These are phyloP conservation scores for Xerocomus potaroensis DNA, from an alignment of 768 basidiomycete species.

Conservation along the genomic window DNA sequence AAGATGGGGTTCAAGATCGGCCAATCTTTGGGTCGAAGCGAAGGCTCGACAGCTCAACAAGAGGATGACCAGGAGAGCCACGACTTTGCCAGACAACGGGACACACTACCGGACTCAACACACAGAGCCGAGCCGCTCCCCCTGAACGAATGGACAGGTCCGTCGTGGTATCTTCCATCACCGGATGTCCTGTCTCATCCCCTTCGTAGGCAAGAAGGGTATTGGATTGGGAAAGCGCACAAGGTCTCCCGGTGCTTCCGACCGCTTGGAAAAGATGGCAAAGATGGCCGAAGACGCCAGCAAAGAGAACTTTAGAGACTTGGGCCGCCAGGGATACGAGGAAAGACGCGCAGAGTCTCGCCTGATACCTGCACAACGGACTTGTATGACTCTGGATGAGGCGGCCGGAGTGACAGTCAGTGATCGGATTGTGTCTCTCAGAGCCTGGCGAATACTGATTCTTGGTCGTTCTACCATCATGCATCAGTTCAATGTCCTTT, in stretches of 20 bases:
- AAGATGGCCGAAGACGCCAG: conserved; percentile 50
- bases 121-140: conserved; percentile 69
- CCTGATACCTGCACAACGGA: conserved; percentile 67
- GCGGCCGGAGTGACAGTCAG: conserved; percentile 53
- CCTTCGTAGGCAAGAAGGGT: conserved; percentile 64
- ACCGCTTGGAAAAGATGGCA: conserved; percentile 70
- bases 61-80: neutral
- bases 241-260: conserved; percentile 57
- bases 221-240: conserved; percentile 70
- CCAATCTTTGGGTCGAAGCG: conserved; percentile 59
- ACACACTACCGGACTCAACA: conserved; percentile 8
- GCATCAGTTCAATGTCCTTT: conserved; percentile 73
- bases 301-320: conserved; percentile 62
- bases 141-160: conserved; percentile 80
- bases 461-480: neutral
- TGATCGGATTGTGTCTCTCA: neutral
- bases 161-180: conserved; percentile 19
- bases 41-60: conserved; percentile 7
- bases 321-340: conserved; percentile 69
- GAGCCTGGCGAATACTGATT: conserved; percentile 5
- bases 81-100: conserved; percentile 1
- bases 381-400: conserved; percentile 74
- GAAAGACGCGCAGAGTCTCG: conserved; percentile 69
- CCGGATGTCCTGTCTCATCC: conserved; percentile 3
- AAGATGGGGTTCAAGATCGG: conserved; percentile 93